Base-by-base conservation (phyloP, 2,329 filamentous ascomycete genomes). In the Rachicladosporium sp. region DNA sequence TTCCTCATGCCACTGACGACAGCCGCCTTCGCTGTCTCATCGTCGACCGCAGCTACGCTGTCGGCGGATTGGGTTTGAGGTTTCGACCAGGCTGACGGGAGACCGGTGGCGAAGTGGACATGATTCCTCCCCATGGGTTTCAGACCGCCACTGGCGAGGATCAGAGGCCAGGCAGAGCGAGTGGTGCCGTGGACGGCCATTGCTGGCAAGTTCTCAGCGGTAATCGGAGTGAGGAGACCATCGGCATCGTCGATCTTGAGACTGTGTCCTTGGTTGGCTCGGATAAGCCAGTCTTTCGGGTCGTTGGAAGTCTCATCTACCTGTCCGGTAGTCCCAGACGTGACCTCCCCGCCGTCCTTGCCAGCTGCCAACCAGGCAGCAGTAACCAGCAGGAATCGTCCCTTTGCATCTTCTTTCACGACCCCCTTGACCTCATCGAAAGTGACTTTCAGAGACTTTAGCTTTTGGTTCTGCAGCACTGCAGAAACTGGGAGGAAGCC, bases 241-340 rank as follows among this genome's bases (percentile, higher is more conserved):
- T 80, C 75, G n/a, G 76, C 76, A 4, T n/a, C 10, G 21, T 84
- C 80, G 29, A 80, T 65, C 54, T 78, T 76, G 56, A 98, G 83
- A 52, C 77, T 86, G 67, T 96, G 91, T 40, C 91, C 91, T 65
- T 96, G 91, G 56, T 93, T 94, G 21, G 91, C 91, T 53, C 91
- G 86, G 63, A 98, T 95, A 27, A 93, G 70, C 67, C 80, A 95
- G 59, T 82, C 70, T 0, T 70, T 60, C 0, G 84, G 71, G 36
- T 81, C 67, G 6, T 59, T 44, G 8, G 49, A 50, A 10, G 33
- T 38, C 8, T 37, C 38, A 12, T 43, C 37, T 23, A 29, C 27
- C 23, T 45, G 41, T 8, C 36, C 40, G 1, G 39, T 29, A 11
- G 40, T 29, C 10, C 57, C 49, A 6, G 50, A 43, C 32, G 46